These are phyloP conservation scores for Phytophthora nicotianae DNA, from an alignment of 352 stramenopile genomes.

Conservation along the genomic window DNA sequence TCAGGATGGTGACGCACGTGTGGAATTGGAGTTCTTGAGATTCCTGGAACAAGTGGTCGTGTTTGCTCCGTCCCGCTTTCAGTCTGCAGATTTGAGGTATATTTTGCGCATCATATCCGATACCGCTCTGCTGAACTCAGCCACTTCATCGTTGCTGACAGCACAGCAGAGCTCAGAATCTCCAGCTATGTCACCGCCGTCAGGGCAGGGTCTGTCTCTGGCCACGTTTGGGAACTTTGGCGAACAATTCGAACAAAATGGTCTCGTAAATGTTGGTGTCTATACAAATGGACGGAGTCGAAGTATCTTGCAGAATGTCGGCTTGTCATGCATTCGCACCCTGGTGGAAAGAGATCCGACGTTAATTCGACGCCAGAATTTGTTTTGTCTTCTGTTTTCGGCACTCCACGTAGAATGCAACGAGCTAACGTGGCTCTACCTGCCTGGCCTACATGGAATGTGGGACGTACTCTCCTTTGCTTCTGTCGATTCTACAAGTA, in stretches of 20 bases:
- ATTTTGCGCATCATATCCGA: conserved; percentile 69
- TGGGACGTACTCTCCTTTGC: conserved; percentile 66
- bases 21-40: conserved; percentile 81
- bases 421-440: conserved; percentile 59
- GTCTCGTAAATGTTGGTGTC: conserved; percentile 41
- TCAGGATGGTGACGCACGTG: conserved; percentile 63
- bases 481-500: conserved; percentile 22
- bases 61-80: conserved; percentile 72
- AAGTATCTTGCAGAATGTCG: conserved; percentile 73
- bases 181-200: conserved; percentile 30
- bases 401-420: conserved; percentile 78
- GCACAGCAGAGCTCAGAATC: conserved; percentile 17
- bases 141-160: conserved; percentile 6
- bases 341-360: conserved; percentile 76
- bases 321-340: conserved; percentile 76
- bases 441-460: conserved; percentile 72
- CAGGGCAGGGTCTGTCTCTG: conserved; percentile 15
- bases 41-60: conserved; percentile 87
- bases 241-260: conserved; percentile 38
- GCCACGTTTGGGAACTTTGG: conserved; percentile 27
- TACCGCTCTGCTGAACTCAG: conserved; percentile 34
- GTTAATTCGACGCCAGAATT: conserved; percentile 61
- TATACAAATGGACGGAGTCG: conserved; percentile 63
- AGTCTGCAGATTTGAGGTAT: conserved; percentile 56
- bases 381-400: conserved; percentile 79